A percentile compares a stretch with the other conserved stretches of the same genome.
Conservation (phyloP, 2,329 filamentous ascomycete genomes). For the Colletotrichum trifolii region DNA sequence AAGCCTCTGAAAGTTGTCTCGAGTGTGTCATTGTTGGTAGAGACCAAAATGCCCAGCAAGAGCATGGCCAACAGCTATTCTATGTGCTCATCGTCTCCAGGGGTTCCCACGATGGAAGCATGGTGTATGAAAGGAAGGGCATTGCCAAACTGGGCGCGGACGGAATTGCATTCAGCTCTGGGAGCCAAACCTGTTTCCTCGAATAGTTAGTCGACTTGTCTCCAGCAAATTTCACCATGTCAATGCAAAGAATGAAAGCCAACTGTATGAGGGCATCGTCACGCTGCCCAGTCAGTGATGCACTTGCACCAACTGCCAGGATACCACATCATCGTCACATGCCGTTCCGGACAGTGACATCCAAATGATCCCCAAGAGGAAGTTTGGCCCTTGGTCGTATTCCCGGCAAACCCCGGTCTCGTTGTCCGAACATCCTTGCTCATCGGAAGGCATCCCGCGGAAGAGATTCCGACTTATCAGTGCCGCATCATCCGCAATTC, state of each 20-base stretch:
- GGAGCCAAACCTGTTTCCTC: neutral
- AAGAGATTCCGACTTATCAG: conserved; percentile 27
- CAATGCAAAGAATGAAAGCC: no score
- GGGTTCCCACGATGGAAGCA: neutral
- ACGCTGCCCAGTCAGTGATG: no score
- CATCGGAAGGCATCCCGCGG: conserved; percentile 26
- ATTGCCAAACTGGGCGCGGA: neutral
- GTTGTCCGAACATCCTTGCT: neutral
- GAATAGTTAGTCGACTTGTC: neutral
- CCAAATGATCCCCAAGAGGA: no score
- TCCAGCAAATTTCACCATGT: no score
- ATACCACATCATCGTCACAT: no score
- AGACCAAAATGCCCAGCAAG: neutral
- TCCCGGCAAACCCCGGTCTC: conserved; percentile 20
- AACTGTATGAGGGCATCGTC: no score
- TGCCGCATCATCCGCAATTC: conserved; percentile 12
- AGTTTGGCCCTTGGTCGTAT: neutral
- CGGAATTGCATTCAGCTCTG: conserved; percentile 4
- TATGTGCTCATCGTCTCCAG: neutral
- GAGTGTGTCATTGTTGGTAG: conserved; percentile 9
- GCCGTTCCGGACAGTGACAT: no score
- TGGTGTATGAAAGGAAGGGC: conserved; percentile 1
- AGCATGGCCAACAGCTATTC: neutral
- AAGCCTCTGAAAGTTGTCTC: neutral
- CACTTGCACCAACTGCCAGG: no score